A percentile compares a stretch with the other conserved stretches of the same genome.
These are phyloP conservation scores for Eremochloa ophiuroides DNA, from an alignment of 176 grass and related monocot genomes.

Conservation along the genomic window DNA sequence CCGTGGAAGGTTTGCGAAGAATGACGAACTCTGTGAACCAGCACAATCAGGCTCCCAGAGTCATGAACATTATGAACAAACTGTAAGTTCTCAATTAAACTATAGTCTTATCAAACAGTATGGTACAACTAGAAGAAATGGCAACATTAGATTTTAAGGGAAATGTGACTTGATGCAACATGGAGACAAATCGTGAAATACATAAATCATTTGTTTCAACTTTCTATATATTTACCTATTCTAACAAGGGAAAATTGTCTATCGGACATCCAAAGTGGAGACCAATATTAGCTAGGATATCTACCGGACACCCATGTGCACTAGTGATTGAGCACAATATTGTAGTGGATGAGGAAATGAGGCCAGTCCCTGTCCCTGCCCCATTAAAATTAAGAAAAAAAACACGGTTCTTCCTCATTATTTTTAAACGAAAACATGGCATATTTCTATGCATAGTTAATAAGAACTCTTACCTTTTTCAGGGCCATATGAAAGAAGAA, in stretches of 20 bases:
- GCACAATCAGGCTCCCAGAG: conserved; percentile 40
- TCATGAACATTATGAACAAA: conserved; percentile 60
- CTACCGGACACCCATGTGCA: not conserved
- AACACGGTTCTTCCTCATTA: not conserved
- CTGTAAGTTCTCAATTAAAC: conserved; percentile 46
- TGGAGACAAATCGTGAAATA: conserved; percentile 8
- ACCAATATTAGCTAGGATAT: not conserved
- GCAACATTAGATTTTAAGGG: not conserved
- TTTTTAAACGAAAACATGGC: not conserved
- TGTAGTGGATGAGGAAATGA: not conserved
- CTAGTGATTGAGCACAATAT: not conserved
- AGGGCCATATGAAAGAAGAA: conserved; percentile 67
- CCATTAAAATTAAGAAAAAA: not conserved
- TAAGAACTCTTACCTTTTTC: conserved; percentile 20
- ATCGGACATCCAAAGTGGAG: no score
- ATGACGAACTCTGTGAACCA: conserved; percentile 72
- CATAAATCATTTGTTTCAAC: not conserved
- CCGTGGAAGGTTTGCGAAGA: conserved; percentile 91
- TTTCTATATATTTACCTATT: conserved; percentile 5
- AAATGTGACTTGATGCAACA: not conserved
- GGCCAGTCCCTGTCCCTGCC: not conserved
- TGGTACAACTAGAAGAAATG: conserved; percentile 8
- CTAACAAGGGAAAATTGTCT: no score
- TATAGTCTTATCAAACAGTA: not conserved
- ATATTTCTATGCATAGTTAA: not conserved